Evolutionary conservation across 495 filamentous ascomycete species (phyloP), one percentile per base, ranked within the genome.

Genomic region (Penicillium crystallinum): DNA sequence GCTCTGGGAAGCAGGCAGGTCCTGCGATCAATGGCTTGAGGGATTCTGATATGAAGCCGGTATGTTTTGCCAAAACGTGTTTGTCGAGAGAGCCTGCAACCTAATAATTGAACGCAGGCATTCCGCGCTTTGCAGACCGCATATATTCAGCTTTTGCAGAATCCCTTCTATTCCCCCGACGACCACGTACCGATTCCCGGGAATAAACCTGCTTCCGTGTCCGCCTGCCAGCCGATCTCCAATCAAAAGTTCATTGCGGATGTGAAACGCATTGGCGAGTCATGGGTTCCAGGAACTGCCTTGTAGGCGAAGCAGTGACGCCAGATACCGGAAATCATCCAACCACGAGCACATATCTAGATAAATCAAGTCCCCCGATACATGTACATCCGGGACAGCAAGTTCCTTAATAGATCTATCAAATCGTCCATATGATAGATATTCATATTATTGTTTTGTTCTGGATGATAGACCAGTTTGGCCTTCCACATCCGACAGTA

Each of bases 111-210:
- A 34, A 31, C 17, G 18, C 47, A 91, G 89, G 89, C 90, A 15
- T 98, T 98, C 61, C 81, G 84, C 63, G 89, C 91, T 5, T 75
- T 97, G 60, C 93, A 97, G 71, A 87, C 81, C 21, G 91, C 93
- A 19, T 98, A 97, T 59, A 88, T 97, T 40, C 74, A 81, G 52
- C 74, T 98, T 45, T 70, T 97, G 39, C 89, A 96, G 68, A 97
- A 98, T 62, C 93, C 93, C 1, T 98, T 98, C 67, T 97, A 91
- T 65, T 83, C 85, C 34, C 92, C 91, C 27, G 92, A 96, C 65
- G 88, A 91, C 56, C 85, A 91, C 59, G 77, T 77, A 35, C 84
- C 85, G 17, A 43, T 67, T 25, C 51, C 65, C 12, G 67, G 62
- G 33, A 47, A 49, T 10, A 53, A 58, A 19, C 61, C 68, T 22